Base-by-base conservation (phyloP, 2,329 filamentous ascomycete species). In the Ascochyta fabae region DNA sequence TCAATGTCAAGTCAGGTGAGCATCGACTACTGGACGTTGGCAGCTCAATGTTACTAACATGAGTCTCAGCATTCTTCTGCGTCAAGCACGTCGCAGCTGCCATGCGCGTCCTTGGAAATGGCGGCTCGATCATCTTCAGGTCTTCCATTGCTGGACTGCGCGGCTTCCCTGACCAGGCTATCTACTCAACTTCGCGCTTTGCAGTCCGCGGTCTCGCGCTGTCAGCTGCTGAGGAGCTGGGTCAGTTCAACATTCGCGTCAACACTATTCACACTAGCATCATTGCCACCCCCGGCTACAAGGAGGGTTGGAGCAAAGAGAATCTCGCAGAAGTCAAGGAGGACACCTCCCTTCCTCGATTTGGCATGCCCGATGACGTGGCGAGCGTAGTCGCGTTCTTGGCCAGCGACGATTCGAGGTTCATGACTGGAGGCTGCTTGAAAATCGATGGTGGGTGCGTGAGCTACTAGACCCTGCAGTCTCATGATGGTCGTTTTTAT, bases 201-300 rank as follows among this genome's bases (percentile, higher is more conserved):
- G 75, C 75, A 13, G 56, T 73, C 7, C 71, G 75, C 6, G 75
- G 75, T 13, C 70, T 78, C n/a, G 73, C 73, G 26, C 64, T 73
- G 6, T 75, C 75, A 6, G 75, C 75, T 24, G 75, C 75, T 7
- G 67, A 68, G 16, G 75, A 77, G 53, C 64, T 78, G 4, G 75
- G 75, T 8, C 71, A 70, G 29, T 62, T 69, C 46, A 70, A 71
- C 38, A 77, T 77, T 54, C 72, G 75, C 26, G 75, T 77, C 49
- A 78, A 77, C 60, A 77, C 75, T 3, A 73, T 78, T 15, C 75
- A 77, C 56, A 76, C 75, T 5, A 74, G 73, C 42, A 75, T 74
- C 36, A 71, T 78, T 23, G 69, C 75, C 34, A 70, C 71, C 2
- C 70, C 73, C 6, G 71, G 74, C 50, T 77, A 73, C 49, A 65